These are phyloP conservation scores for Nicotiana knightiana DNA, from an alignment of 257 asterid species.

Conservation along the genomic window DNA sequence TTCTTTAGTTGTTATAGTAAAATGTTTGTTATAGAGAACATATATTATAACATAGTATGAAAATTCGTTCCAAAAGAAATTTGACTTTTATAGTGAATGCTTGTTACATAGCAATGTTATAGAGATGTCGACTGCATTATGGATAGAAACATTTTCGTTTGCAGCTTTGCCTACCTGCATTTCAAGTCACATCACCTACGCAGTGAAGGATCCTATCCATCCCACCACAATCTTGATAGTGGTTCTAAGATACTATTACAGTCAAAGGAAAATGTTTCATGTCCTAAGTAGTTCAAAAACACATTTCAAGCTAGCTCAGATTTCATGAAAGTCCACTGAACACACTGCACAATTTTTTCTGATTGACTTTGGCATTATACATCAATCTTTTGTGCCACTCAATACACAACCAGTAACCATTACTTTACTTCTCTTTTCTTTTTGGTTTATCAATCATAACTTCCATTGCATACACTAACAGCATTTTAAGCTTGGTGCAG, in stretches of 20 bases:
- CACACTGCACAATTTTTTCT: neutral
- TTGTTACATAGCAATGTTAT: too few species aligned
- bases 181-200: neutral
- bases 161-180: slow-evolving; percentile 62
- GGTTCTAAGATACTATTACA: too few species aligned
- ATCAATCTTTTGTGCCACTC: neutral
- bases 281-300: neutral
- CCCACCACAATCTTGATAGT: too few species aligned
- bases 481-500: neutral
- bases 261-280: neutral
- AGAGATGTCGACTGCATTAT: too few species aligned
- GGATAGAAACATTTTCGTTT: slow-evolving; percentile 2
- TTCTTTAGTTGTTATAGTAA: too few species aligned
- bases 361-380: neutral
- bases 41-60: too few species aligned
- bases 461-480: neutral
- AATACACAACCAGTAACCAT: neutral
- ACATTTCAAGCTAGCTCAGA: neutral
- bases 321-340: neutral
- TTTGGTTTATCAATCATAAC: neutral
- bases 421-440: neutral
- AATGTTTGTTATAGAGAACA: too few species aligned
- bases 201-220: too few species aligned
- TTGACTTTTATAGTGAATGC: too few species aligned
- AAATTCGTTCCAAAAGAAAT: too few species aligned